phyloP scores from a whole-genome alignment of 768 basidiomycete genomes.

The Cystoderma amianthinum region DNA sequence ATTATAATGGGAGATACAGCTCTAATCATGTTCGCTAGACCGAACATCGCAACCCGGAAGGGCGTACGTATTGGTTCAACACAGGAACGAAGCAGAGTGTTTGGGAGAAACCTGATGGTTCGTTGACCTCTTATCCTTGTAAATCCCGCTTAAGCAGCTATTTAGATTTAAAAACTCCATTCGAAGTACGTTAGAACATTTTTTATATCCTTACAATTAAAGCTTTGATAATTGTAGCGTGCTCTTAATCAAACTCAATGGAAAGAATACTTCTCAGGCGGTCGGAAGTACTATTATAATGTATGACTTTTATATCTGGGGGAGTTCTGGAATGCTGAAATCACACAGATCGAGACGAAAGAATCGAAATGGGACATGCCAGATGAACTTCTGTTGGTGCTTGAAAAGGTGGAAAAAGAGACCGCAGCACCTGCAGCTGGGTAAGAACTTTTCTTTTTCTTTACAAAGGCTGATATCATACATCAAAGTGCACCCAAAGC shows the following conservation, averaged over 20 bases:
- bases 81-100: slow-evolving; percentile 83
- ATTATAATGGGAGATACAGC: too few relatives aligned
- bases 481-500: slow-evolving; percentile 15
- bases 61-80: slow-evolving; percentile 99
- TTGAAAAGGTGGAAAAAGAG: slow-evolving; percentile 84
- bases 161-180: slow-evolving; percentile 82
- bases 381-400: slow-evolving; percentile 77
- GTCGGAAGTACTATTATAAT: slow-evolving; percentile 88
- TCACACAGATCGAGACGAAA: slow-evolving; percentile 66
- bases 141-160: slow-evolving; percentile 2
- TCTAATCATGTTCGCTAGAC: slow-evolving; percentile 45
- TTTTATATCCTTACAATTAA: slow-evolving; percentile 7
- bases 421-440: slow-evolving; percentile 17
- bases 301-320: slow-evolving; percentile 29
- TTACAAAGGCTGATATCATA: neutral
- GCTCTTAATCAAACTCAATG: slow-evolving; percentile 88
- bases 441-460: slow-evolving; percentile 8
- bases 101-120: slow-evolving; percentile 97
- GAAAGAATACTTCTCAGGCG: slow-evolving; percentile 95
- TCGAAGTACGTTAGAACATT: slow-evolving; percentile 55
- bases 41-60: slow-evolving; percentile 91
- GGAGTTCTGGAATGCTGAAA: slow-evolving; percentile 2
- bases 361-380: slow-evolving; percentile 99
- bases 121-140: slow-evolving; percentile 11
- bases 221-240: slow-evolving; percentile 46